phyloP scores from a whole-genome alignment of 2,329 filamentous ascomycete genomes.

The Aspergillus felis region DNA sequence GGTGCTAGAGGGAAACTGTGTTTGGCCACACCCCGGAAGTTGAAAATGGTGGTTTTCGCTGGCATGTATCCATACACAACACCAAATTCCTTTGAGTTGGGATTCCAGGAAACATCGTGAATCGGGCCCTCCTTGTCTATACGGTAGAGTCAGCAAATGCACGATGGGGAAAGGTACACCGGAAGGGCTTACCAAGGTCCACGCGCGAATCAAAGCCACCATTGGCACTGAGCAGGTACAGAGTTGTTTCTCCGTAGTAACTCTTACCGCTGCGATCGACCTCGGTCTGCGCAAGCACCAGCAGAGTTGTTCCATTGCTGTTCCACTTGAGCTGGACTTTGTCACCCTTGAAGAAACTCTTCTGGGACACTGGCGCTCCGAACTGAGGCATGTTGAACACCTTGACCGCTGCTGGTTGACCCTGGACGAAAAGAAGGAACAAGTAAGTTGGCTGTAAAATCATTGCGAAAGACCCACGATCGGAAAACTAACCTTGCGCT shows the following conservation, averaged over 20 bases:
- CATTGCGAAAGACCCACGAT: not conserved
- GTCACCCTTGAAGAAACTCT: conserved; percentile 99
- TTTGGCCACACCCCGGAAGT: conserved; percentile 74
- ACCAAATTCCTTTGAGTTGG: conserved; percentile 95
- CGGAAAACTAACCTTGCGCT: conserved; percentile 70
- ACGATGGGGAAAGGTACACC: not conserved
- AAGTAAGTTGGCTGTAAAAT: not conserved
- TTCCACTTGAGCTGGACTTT: conserved; percentile 99
- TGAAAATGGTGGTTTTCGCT: conserved; percentile 98
- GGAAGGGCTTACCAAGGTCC: conserved; percentile 55
- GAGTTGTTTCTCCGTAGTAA: conserved; percentile 97
- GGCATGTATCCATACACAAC: conserved; percentile 99
- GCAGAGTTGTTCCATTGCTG: conserved; percentile 78
- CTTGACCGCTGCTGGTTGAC: conserved; percentile 88
- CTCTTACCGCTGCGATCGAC: conserved; percentile 98
- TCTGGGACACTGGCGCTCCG: conserved; percentile 77
- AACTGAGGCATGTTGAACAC: conserved; percentile 93
- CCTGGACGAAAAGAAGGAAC: conserved; percentile 49
- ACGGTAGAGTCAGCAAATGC: conserved; percentile 7
- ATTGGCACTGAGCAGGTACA: conserved; percentile 90
- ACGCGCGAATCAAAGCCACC: conserved; percentile 91
- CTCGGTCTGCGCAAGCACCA: conserved; percentile 95
- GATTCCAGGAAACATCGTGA: conserved; percentile 97
- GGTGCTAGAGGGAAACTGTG: conserved; percentile 84
- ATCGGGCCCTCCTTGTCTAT: conserved; percentile 94